Base-by-base conservation (phyloP, 2,329 filamentous ascomycete genomes). In the Colletotrichum sp. region DNA sequence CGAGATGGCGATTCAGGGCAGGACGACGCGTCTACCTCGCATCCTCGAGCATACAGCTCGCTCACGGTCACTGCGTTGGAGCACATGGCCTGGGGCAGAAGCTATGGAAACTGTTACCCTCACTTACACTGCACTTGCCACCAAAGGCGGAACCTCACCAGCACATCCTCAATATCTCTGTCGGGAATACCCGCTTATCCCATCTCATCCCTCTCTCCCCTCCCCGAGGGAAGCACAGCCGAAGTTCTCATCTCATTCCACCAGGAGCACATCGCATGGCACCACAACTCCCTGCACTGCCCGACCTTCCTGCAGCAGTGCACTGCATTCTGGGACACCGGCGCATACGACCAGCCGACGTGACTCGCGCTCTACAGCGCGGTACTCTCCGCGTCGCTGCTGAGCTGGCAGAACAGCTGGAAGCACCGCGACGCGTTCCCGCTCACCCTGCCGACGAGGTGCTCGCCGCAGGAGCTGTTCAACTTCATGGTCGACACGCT, bases 141-240 rank as follows among this genome's bases (percentile, higher is more conserved):
- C 12, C 43, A 52, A 5, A 52, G 43, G 12, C 6, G 43, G n/a
- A 52, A 52, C 12, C 43, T 22, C 43, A 22, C n/a, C 6, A 52
- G n/a, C 43, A 0, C 43, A 22, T 22, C 43, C n/a, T 52, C 43
- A 13, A 52, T n/a, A 13, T 3, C 2, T 22, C 6, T 52, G 2
- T 8, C 6, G 10, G 10, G 10, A 13, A 1, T 0, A 22, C 10
- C 43, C 10, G 7, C 3, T 6, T 52, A 52, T 6, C 4, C n/a
- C 4, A 0, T 13, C 6, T n/a, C 43, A 0, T 52, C 43, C 43
- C 43, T 52, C 43, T 1, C 43, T 3, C 43, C 22, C 4, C 43
- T 52, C 43, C n/a, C n/a, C 12, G 43, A 52, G n/a, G 3, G n/a
- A 52, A 13, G 0, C 43, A 22, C n/a, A 0, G 43, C 43, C n/a